Percentiles rank a stretch among this genome's conserved stretches.
These are phyloP conservation scores for Sclerotinia subarctica DNA, from an alignment of 2,329 filamentous ascomycete species.

Conservation along the genomic window DNA sequence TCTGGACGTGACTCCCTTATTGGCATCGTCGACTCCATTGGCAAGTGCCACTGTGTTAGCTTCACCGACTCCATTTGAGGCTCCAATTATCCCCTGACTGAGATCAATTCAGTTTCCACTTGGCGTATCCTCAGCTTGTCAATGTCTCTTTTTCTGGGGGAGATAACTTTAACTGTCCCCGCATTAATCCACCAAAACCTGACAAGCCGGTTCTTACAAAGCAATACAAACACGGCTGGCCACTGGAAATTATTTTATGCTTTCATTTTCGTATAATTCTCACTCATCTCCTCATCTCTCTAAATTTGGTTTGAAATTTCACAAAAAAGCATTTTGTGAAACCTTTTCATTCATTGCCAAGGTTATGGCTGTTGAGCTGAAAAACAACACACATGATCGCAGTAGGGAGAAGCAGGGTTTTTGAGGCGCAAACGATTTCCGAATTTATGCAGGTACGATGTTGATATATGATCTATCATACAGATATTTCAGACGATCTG, in stretches of 20 bases:
- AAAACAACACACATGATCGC: slow-evolving; percentile 4
- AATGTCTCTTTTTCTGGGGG: background rate
- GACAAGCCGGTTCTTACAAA: background rate
- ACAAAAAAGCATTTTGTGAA: slow-evolving; percentile 6
- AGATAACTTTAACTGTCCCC: background rate
- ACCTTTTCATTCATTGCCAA: slow-evolving; percentile 14
- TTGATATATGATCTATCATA: slow-evolving; percentile 16
- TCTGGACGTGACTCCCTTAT: background rate
- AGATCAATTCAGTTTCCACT: slow-evolving; percentile 1
- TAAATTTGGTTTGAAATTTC: background rate
- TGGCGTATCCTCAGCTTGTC: background rate
- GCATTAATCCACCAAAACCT: slow-evolving; percentile 8
- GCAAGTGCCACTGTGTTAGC: slow-evolving; percentile 5
- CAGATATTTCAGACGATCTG: background rate
- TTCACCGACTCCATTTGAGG: background rate
- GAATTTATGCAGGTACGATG: slow-evolving; percentile 18
- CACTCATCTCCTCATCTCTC: slow-evolving; percentile 12
- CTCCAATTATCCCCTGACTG: background rate
- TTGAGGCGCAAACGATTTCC: slow-evolving; percentile 1
- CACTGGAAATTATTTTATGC: background rate
- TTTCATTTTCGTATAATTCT: background rate
- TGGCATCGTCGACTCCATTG: background rate
- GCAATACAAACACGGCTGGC: background rate
- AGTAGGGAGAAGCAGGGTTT: background rate
- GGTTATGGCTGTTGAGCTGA: slow-evolving; percentile 19